Percentiles rank a stretch among this genome's conserved stretches.
phyloP scores from a whole-genome alignment of 306 rosid genomes.

The Cyamopsis tetragonoloba region DNA sequence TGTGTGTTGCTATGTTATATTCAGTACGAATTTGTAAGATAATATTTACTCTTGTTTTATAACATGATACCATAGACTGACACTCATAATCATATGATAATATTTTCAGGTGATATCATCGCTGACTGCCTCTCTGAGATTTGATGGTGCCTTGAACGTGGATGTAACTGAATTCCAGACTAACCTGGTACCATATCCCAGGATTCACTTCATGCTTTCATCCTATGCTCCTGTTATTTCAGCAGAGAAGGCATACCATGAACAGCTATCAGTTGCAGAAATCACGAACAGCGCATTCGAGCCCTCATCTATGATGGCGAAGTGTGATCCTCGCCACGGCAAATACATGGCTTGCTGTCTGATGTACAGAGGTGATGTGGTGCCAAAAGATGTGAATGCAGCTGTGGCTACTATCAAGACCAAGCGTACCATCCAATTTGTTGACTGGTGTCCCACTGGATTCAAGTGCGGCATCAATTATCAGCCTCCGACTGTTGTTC shows the following conservation, averaged over 20 bases:
- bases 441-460: slow-evolving; percentile 92
- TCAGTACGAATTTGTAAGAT: no score
- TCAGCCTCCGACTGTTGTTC: slow-evolving; percentile 83
- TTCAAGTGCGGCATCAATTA: slow-evolving; percentile 83
- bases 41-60: no score
- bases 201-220: slow-evolving; percentile 85
- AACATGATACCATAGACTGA: background rate
- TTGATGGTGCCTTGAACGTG: slow-evolving; percentile 78
- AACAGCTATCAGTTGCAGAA: slow-evolving; percentile 76
- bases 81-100: background rate
- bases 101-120: slow-evolving; percentile 63
- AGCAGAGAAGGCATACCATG: slow-evolving; percentile 81
- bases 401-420: slow-evolving; percentile 86
- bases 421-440: slow-evolving; percentile 78
- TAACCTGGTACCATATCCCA: slow-evolving; percentile 77
- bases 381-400: slow-evolving; percentile 79
- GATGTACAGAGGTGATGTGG: slow-evolving; percentile 84
- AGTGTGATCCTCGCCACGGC: slow-evolving; percentile 82
- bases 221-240: slow-evolving; percentile 84
- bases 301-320: slow-evolving; percentile 90
- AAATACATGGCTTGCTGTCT: slow-evolving; percentile 86
- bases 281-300: slow-evolving; percentile 77
- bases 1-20: no score
- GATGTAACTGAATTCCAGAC: slow-evolving; percentile 85
- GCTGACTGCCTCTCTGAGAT: slow-evolving; percentile 69